Evolutionary conservation across 345 rosid species (phyloP).

Genomic region (Rubroshorea leprosula): DNA sequence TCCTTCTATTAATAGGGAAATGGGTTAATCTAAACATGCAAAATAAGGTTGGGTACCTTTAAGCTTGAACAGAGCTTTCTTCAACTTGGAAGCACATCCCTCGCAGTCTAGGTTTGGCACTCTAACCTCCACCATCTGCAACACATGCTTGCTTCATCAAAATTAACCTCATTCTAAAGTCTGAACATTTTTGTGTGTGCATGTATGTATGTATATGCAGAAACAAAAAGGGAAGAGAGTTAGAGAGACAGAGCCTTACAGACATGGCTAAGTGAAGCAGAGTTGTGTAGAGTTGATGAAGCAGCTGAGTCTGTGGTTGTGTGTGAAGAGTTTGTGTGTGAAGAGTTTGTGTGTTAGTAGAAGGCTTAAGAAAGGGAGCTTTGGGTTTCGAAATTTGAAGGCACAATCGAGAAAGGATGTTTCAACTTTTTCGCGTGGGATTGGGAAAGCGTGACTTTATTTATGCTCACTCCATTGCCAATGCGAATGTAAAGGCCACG

Average conservation of each 20-base stretch:
- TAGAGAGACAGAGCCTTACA: conserved; percentile 30
- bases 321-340: not conserved
- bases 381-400: conserved; percentile 50
- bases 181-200: not conserved
- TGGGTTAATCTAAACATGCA: not conserved
- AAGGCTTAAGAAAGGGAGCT: conserved; percentile 13
- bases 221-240: conserved; percentile 1
- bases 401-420: conserved; percentile 29
- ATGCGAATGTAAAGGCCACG: conserved; percentile 13
- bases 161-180: conserved; percentile 8
- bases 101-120: conserved; percentile 89
- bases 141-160: not conserved
- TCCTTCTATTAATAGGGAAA: too few species aligned
- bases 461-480: conserved; percentile 12
- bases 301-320: not conserved
- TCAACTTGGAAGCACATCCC: conserved; percentile 88
- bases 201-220: not conserved
- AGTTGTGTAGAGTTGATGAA: too few species aligned
- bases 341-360: not conserved
- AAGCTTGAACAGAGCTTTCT: conserved; percentile 76
- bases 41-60: conserved; percentile 73
- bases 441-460: conserved; percentile 35
- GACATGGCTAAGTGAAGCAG: conserved; percentile 20
- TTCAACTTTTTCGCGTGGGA: conserved; percentile 42
- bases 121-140: conserved; percentile 75